phyloP scores from a whole-genome alignment of 768 basidiomycete genomes.

The Cystofilobasidium ferigula region DNA sequence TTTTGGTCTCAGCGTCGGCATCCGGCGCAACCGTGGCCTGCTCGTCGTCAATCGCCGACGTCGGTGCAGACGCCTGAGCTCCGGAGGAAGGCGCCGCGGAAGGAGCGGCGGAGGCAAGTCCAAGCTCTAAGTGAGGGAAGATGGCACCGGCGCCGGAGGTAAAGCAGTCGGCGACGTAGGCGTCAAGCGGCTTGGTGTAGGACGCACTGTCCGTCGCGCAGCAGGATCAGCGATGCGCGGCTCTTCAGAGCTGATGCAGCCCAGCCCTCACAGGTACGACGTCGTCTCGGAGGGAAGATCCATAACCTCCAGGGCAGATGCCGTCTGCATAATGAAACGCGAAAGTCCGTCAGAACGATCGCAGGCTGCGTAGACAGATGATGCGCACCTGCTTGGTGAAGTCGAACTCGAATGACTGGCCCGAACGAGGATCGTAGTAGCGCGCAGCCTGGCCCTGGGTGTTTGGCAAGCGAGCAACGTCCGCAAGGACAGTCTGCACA shows the following conservation, averaged over 20 bases:
- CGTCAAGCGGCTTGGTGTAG: constrained; percentile 6
- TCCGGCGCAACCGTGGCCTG: background rate
- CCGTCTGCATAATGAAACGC: background rate
- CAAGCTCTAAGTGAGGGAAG: constrained; percentile 14
- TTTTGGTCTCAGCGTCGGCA: background rate
- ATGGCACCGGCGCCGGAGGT: constrained; percentile 11
- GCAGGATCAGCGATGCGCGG: too few relatives aligned
- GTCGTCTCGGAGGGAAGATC: background rate
- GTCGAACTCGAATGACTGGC: constrained; percentile 69
- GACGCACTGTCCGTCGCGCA: background rate
- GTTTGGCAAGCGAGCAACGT: constrained; percentile 49
- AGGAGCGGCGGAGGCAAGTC: background rate
- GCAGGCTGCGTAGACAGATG: background rate
- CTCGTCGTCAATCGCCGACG: background rate
- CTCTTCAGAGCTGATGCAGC: too few relatives aligned
- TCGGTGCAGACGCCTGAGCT: background rate
- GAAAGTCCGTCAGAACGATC: background rate
- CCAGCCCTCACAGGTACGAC: background rate
- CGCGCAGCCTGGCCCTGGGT: constrained; percentile 50
- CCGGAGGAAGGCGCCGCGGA: background rate
- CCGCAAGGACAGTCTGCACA: constrained; percentile 67
- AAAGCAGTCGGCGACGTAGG: constrained; percentile 23
- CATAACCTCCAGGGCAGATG: constrained; percentile 10
- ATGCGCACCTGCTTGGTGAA: constrained; percentile 59
- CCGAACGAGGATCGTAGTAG: constrained; percentile 72